Percentiles rank a stretch among this genome's conserved stretches.
Evolutionary conservation across 2,329 filamentous ascomycete genomes (phyloP).

Genomic region (Sporothrix protearum): DNA sequence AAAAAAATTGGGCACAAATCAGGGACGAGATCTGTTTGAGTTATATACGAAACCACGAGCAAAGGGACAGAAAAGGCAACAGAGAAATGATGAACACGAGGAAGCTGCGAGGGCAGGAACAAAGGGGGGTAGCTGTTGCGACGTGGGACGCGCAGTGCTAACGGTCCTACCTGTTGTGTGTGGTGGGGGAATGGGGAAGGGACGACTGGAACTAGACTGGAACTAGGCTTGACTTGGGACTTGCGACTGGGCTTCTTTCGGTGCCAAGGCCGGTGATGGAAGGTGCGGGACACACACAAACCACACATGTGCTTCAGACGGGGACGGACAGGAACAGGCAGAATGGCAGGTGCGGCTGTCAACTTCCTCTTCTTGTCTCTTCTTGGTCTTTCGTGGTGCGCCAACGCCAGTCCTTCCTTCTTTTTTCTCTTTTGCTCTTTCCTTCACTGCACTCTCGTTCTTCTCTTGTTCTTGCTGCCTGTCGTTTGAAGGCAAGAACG

Average conservation of each 20-base stretch:
- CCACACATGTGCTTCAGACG: not conserved
- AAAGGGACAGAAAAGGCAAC: not conserved
- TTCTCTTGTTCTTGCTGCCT: not conserved
- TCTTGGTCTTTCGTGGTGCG: not conserved
- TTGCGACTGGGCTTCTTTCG: not conserved
- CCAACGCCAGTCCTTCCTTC: not conserved
- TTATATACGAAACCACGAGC: not conserved
- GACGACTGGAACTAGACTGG: not conserved
- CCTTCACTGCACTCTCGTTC: not conserved
- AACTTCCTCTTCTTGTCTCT: not conserved
- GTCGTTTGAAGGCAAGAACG: not conserved
- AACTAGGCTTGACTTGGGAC: not conserved
- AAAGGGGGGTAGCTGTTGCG: not conserved
- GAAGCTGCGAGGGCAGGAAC: not conserved
- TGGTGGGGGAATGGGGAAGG: constrained; percentile 8
- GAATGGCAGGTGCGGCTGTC: not conserved
- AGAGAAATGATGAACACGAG: not conserved
- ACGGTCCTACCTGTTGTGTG: not conserved
- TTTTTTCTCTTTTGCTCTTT: not conserved
- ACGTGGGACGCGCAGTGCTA: constrained; percentile 1
- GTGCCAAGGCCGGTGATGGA: not conserved
- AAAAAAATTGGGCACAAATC: not conserved
- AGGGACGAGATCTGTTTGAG: not conserved
- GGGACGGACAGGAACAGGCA: not conserved
- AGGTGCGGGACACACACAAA: not conserved